Evolutionary conservation across 148 eudicot species (phyloP), one percentile per base, ranked within the genome.

Genomic region (Fagopyrum esculentum): DNA sequence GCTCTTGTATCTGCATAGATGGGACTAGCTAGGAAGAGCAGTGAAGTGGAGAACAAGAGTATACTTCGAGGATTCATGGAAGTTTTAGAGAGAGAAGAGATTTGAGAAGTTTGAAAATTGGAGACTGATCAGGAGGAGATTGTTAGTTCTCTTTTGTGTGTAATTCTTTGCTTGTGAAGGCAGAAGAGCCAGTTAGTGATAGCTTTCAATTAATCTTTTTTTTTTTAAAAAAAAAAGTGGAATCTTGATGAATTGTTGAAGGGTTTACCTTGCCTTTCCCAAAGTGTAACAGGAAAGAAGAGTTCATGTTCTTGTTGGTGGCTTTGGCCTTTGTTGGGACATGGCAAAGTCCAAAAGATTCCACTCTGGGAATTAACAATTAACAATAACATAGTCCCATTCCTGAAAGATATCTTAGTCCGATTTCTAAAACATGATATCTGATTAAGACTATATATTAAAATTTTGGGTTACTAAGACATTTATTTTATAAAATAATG

Each of bases 131-230:
- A 59, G 13, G 40, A 59, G 66, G 13, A 8, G 66, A 26, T 19
- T 59, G 66, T 19, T 11, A 26, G 35, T 26, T 26, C 9, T 22
- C 40, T 26, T 59, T 30, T 63, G 69, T 30, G 30, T 10, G 45
- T 13, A 46, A 66, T 66, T 6, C 71, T 66, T 66, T 35, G 71
- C 71, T 66, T 66, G 7, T 66, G 71, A 66, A 66, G 46, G 9
- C 15, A 12, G 47, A 40, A 35, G 47, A 30, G 69, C 16, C 30
- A 29, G 35, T 2, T 63, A 63, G 30, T 19, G 30, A 5, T 17
- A 9, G 30, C 2, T 57, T 57, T 5, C 1, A 1, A 1, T 55
- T 55, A 1, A 16, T 0, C 5, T 57, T 17, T 8, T 17, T 17
- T 48, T 4, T 6, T 48, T 48, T 6, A 49, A 49, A 10, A 49